Percentiles rank a stretch among this genome's conserved stretches.
These are phyloP conservation scores for Haberlea rhodopensis DNA, from an alignment of 257 asterid genomes.

Conservation along the genomic window DNA sequence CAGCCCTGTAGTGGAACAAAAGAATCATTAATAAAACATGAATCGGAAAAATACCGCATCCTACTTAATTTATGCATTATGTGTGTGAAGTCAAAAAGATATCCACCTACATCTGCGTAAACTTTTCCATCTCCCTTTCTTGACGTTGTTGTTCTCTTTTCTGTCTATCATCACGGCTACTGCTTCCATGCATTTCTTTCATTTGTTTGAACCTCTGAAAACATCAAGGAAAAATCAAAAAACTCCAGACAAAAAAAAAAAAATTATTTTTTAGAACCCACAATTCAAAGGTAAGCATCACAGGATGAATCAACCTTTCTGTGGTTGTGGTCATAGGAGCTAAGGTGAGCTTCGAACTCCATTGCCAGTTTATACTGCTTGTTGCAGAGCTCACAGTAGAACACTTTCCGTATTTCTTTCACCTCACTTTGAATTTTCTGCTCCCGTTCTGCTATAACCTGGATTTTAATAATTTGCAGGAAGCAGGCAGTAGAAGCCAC, in stretches of 20 bases:
- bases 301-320: constrained; percentile 57
- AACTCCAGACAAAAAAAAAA: background rate
- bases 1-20: constrained; percentile 58
- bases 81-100: too few relatives aligned
- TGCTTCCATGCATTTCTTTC: constrained; percentile 98
- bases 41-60: background rate
- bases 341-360: constrained; percentile 94
- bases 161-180: constrained; percentile 92
- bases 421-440: constrained; percentile 89
- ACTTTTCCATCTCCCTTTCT: constrained; percentile 90
- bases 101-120: constrained; percentile 62
- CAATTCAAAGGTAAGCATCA: constrained; percentile 17
- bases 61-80: background rate
- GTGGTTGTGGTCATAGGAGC: constrained; percentile 99
- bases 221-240: background rate
- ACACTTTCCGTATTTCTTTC: constrained; percentile 91
- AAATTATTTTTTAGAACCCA: constrained; percentile 7
- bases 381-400: constrained; percentile 98
- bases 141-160: constrained; percentile 93
- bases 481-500: constrained; percentile 99
- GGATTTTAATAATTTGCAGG: constrained; percentile 99
- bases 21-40: constrained; percentile 8
- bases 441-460: constrained; percentile 99
- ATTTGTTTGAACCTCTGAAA: constrained; percentile 92
- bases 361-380: constrained; percentile 96